Base-by-base conservation (phyloP, 352 stramenopile species). In the Globisporangium canariense region DNA sequence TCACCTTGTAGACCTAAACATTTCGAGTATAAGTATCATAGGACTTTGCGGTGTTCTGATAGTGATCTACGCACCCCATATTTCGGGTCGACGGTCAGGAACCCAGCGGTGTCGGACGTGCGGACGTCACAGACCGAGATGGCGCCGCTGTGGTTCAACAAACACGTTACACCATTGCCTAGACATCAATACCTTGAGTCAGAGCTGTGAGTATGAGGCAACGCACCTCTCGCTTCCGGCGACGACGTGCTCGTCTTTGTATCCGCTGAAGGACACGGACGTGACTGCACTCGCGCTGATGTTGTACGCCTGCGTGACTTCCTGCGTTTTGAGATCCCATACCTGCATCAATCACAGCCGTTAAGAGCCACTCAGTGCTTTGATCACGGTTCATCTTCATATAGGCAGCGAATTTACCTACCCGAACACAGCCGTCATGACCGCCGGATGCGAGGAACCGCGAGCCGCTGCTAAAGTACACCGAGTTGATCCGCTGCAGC, bases 271-370 rank as follows among this genome's bases (percentile, higher is more conserved):
- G 0, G 76, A 67, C 25, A 92, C 78, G 8, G 71, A 86, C 3
- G 76, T 87, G 65, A 93, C 73, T 22, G 76, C 66, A 43, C 78
- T 93, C 13, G 80, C 71, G 58, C 81, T 86, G 58, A 88, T 75
- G 52, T 65, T 79, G 62, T 89, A 91, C 20, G 65, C 76, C 64
- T 93, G 81, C 41, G 76, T 84, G 38, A 90, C 62, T 51, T 91
- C 76, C 49, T 91, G 83, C 4, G 79, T 87, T 61, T 93, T 93
- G 22, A 93, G 70, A 38, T 91, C 81, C 83, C 81, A 93, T 13
- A 93, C 53, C 75, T 85, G 36, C 11, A 36, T 1, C 40, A 32
- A 49, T 0, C n/a, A 52, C 18, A 28, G 20, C 28, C 11, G 28
- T 18, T 13, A 13, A 16, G 13, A 51, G 45, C 22, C 18, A 51